A percentile compares a stretch with the other conserved stretches of the same genome.
Conservation (phyloP, 371 early-diverging fungal genomes). For the Mortierella polycephala region DNA sequence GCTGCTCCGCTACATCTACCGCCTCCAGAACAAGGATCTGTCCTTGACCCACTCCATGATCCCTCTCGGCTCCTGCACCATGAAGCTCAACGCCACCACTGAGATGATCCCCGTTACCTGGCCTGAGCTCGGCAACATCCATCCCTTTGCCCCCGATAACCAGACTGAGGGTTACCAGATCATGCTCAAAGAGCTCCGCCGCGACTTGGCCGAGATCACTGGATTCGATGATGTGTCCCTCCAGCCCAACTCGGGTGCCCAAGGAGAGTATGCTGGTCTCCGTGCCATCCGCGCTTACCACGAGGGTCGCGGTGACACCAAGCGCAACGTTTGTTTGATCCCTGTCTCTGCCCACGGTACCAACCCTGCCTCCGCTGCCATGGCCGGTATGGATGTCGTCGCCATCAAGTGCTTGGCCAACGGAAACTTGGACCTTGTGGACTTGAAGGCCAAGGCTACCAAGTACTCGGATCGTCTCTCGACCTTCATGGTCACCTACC, state of each 20-base stretch:
- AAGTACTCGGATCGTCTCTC: slow-evolving; percentile 87
- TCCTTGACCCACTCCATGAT: slow-evolving; percentile 98
- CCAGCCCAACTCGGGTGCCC: slow-evolving; percentile 98
- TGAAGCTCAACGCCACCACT: slow-evolving; percentile 98
- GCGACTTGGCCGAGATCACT: slow-evolving; percentile 90
- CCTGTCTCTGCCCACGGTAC: slow-evolving; percentile 99
- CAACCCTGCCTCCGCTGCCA: slow-evolving; percentile 98
- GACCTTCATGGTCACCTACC: slow-evolving; percentile 98
- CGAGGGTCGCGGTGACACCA: slow-evolving; percentile 78
- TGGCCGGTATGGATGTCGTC: slow-evolving; percentile 96
- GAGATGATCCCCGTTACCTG: slow-evolving; percentile 98
- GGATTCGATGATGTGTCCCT: slow-evolving; percentile 93
- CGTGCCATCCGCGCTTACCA: slow-evolving; percentile 93
- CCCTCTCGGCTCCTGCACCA: slow-evolving; percentile 97
- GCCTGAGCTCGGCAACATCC: slow-evolving; percentile 95
- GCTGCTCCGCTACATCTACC: slow-evolving; percentile 94
- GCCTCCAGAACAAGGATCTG: slow-evolving; percentile 95
- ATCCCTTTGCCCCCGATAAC: slow-evolving; percentile 94
- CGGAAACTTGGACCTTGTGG: slow-evolving; percentile 92
- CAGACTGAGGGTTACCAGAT: slow-evolving; percentile 92
- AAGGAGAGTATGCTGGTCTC: slow-evolving; percentile 98
- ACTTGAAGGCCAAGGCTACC: slow-evolving; percentile 87
- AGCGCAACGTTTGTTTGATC: slow-evolving; percentile 94
- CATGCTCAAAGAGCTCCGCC: slow-evolving; percentile 86
- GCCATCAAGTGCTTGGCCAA: slow-evolving; percentile 89